phyloP scores from a whole-genome alignment of 2,329 filamentous ascomycete genomes.

The Sclerotinia nivalis region DNA sequence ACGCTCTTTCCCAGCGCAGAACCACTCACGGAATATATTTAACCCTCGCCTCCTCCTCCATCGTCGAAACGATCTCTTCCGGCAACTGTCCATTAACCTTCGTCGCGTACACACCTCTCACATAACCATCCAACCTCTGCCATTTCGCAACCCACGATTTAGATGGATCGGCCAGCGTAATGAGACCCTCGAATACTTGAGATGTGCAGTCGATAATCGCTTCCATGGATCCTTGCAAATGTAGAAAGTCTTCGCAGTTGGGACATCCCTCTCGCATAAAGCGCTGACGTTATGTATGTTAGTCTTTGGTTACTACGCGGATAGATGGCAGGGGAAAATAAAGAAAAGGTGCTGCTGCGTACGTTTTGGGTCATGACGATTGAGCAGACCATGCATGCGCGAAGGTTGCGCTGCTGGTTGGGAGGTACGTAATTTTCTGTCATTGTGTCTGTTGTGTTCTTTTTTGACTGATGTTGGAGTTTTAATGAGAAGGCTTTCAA shows the following conservation, averaged over 20 bases:
- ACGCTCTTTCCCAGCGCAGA: not conserved
- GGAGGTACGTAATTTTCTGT: conserved; percentile 68
- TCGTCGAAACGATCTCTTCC: conserved; percentile 60
- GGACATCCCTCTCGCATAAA: conserved; percentile 89
- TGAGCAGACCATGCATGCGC: conserved; percentile 98
- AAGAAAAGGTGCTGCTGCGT: conserved; percentile 38
- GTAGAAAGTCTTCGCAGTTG: conserved; percentile 93
- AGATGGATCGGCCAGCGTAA: conserved; percentile 78
- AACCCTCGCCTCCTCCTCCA: conserved; percentile 64
- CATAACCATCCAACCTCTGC: conserved; percentile 87
- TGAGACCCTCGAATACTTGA: conserved; percentile 90
- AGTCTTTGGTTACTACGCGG: conserved; percentile 21
- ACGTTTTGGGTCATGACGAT: conserved; percentile 83
- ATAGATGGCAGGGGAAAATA: conserved; percentile 7
- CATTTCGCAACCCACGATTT: conserved; percentile 95
- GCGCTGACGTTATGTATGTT: conserved; percentile 54
- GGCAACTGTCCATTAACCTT: conserved; percentile 85
- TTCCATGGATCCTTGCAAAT: conserved; percentile 76
- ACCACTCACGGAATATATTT: conserved; percentile 64
- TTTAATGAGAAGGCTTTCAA: not conserved
- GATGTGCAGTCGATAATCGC: conserved; percentile 91
- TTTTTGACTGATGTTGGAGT: not conserved
- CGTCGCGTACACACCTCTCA: conserved; percentile 86
- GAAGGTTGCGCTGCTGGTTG: conserved; percentile 78
- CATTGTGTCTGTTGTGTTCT: conserved; percentile 28